Evolutionary conservation across 352 stramenopile species (phyloP), one percentile per base, ranked within the genome.

Genomic region (Globisporangium recalcitrans): DNA sequence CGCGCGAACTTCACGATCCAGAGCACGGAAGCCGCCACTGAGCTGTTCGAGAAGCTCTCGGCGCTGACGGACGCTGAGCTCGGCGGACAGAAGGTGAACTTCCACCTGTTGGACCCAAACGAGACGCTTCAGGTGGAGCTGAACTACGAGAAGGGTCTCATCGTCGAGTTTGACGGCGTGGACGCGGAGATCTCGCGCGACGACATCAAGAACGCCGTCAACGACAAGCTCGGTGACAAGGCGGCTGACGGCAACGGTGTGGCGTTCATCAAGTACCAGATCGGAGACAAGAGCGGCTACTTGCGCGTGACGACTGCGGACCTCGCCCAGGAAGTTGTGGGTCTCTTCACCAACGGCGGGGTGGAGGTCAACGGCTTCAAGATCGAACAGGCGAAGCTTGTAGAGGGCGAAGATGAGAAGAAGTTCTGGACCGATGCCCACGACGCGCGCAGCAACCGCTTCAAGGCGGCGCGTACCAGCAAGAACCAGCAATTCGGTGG

Each of bases 261-360:
- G 29, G 86, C 84, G 8, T 94, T 90, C 65, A 93, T 93, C 70
- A 80, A 94, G 74, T 93, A 93, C 69, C 85, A 93, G 66, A 80
- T 93, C 52, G 78, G 80, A 32, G 80, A 83, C 58, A 78, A 84
- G 65, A 85, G 77, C 65, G 85, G 81, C 40, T 74, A 77, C 62
- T 58, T 94, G 48, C 85, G 82, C 54, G 71, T 91, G 40, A 85
- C 80, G 14, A 77, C 58, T 31, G 71, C 82, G 22, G 80, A 78
- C 4, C 77, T 82, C 21, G 83, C 84, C 6, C 72, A 82, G 57
- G 78, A 94, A 19, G 74, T 92, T 24, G 77, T 90, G 1, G 71
- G 54, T 46, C 65, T 93, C 27, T 79, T 93, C 63, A 68, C 66
- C 13, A 65, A 54, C n/a, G 80, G 71, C 4, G 80, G 84, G 26